Evolutionary conservation across 2,329 filamentous ascomycete species (phyloP), one percentile per base, ranked within the genome.

Genomic region (Escovopsis sp.): DNA sequence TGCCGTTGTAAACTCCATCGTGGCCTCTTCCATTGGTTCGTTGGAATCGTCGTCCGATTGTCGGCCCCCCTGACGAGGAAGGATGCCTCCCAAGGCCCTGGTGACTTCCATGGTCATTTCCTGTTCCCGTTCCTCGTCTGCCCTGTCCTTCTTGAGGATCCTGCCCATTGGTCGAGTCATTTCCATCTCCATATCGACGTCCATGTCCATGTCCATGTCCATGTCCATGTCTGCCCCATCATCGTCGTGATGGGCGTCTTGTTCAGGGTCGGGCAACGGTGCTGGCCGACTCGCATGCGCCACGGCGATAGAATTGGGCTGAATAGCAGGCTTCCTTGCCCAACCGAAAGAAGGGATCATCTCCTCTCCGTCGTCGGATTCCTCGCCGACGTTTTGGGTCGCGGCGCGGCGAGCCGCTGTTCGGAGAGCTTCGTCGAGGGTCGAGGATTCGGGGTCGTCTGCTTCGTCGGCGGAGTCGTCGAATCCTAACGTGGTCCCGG

Each of bases 31-130:
- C 36, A 55, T 47, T 4, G 56, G 56, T 12, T 48, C 51, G 21
- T 57, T 54, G 17, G 55, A 55, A 15, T 52, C 42, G 39, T 48
- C 48, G 15, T 27, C 43, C 43, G 36, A 46, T 35, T 15, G 14
- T 43, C 23, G 31, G 29, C 12, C 33, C 35, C 33, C 46, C 6
- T 35, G 40, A 27, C 60, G 65, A 5, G 67, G 60, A 15, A 94
- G 56, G 36, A 96, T 94, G 3, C 78, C 72, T 8, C 88, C 88
- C 35, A 93, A 65, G 8, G 75, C 83, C 36, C 73, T 75, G 2
- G 88, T 94, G 7, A 94, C 83, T 47, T 96, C 88, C 88, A 96
- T 94, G 16, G 84, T 90, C 66, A 92, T 77, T 27, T 87, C 83
- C 43, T 74, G 70, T 15, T 70, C 68, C 17, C 68, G 61, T 3